Base-by-base conservation (phyloP, 1,284 basidiomycete species). In the Cryptococcus floricola region DNA sequence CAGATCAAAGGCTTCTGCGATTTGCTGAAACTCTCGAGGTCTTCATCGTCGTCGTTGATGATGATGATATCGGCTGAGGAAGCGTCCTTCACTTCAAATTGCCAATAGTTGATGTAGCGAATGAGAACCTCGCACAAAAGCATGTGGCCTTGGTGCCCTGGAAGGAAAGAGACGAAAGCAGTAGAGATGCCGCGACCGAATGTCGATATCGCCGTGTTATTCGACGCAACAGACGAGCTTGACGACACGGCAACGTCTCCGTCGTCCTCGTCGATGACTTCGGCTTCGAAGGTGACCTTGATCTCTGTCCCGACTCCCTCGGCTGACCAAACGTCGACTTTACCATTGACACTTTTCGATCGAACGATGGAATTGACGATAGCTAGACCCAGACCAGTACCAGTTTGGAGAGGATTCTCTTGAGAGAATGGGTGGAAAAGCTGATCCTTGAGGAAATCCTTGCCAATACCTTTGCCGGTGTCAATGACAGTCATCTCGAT, bases 371-470 rank as follows among this genome's bases (percentile, higher is more conserved):
- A 92, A 80, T 91, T 92, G 71, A 97, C 94, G 64, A 98, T 98
- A 23, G 94, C 93, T 23, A 97, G 84, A n/a, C 94, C 94, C 3
- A 98, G 83, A 16, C 94, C 94, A 1, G 94, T 98, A 1, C 94
- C 94, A 2, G 91, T 87, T 68, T 95, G 91, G 9, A 78, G 60
- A 0, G 76, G 76, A 54, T 78, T 76, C 59, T 81, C 80, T 56
- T 97, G 94, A 0, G 93, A 92, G 77, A 98, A 98, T 0, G 94
- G 94, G 67, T 96, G 93, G 79, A 97, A 98, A 3, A 98, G 81
- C 77, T 96, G 91, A 64, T 96, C 92, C 85, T 90, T 89, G 56
- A 92, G 76, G 74, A 94, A 94, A 58, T 87, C 86, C 65, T 88
- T 87, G 70, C 88, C 89, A 56, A 93, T 93, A 18, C 91, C 91